A percentile compares a stretch with the other conserved stretches of the same genome.
Conservation (phyloP, 129 eudicot species). For the Arctium lappa region DNA sequence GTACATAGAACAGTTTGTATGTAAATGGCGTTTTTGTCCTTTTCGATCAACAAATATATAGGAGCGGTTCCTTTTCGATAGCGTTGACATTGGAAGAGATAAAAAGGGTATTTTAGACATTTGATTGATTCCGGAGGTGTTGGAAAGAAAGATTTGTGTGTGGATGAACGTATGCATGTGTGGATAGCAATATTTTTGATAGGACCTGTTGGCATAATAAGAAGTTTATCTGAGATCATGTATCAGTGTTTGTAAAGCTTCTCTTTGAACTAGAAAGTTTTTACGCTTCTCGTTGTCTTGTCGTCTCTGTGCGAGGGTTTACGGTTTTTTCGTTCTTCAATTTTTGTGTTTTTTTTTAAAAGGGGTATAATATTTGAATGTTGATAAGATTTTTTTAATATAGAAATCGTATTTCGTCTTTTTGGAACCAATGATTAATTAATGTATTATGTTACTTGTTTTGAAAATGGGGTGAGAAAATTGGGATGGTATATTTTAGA, state of each 20-base stretch:
- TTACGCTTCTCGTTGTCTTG: too few species aligned
- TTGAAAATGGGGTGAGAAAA: too few species aligned
- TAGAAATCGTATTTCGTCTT: background rate
- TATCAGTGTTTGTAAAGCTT: too few species aligned
- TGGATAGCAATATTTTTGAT: background rate
- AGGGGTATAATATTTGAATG: background rate
- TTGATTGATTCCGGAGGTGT: background rate
- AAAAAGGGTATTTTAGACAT: constrained; percentile 6
- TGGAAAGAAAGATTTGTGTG: background rate
- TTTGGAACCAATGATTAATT: background rate
- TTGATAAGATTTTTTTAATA: background rate
- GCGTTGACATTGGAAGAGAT: background rate
- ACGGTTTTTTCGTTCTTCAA: background rate
- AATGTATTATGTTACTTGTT: background rate
- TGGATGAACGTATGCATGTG: background rate
- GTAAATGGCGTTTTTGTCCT: background rate
- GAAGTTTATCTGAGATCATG: too few species aligned
- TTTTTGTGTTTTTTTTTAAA: background rate
- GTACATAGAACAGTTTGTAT: constrained; percentile 3
- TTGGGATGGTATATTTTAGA: too few species aligned
- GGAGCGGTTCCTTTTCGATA: background rate
- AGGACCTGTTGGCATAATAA: too few species aligned
- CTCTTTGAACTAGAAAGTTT: too few species aligned
- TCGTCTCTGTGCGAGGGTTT: too few species aligned
- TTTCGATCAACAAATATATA: background rate